Evolutionary conservation across 208 protist species (phyloP), one percentile per base, ranked within the genome.

Genomic region (Wallacemonas sp.): DNA sequence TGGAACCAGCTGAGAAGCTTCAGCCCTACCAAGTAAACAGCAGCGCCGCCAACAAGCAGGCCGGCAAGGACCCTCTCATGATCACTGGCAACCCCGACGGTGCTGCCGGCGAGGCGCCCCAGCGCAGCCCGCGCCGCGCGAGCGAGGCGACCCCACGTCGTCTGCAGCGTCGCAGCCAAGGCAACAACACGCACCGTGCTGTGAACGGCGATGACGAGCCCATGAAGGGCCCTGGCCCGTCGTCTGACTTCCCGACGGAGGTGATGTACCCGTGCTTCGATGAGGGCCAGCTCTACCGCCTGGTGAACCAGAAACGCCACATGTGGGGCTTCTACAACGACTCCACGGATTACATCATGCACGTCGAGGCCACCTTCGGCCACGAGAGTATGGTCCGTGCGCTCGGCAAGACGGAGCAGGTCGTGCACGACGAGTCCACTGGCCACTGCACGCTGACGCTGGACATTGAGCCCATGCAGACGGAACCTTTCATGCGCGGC

Each of bases 311-410:
- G 51, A 47, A 55, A 49, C 68, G 69, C 0, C 75, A 81, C 68
- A 75, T 65, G 70, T 93, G 88, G 84, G 70, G 70, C 36, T 94
- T 88, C 71, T 94, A 91, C 82, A 94, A 94, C 66, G 88, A 91
- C 68, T 86, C 84, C 15, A 54, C 28, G 1, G 61, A 77, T 22
- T 91, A 88, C 64, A 33, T 74, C 28, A 91, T 94, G 82, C 77
- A 72, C 26, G 66, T 91, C 27, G 46, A 65, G 31, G 77, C 82
- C 38, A 82, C 66, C 36, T 91, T 91, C 73, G 81, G 87, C 30
- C 63, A 77, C 28, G 87, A 88, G 68, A 86, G 76, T 68, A 49
- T 51, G 17, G 68, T 91, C 36, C 51, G 62, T 34, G 49, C 87
- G 1, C 68, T 92, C 24, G 78, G 79, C 38, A 55, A 63, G 33